Conservation (phyloP, 78 protist species). For the Isochrysis galbana region DNA sequence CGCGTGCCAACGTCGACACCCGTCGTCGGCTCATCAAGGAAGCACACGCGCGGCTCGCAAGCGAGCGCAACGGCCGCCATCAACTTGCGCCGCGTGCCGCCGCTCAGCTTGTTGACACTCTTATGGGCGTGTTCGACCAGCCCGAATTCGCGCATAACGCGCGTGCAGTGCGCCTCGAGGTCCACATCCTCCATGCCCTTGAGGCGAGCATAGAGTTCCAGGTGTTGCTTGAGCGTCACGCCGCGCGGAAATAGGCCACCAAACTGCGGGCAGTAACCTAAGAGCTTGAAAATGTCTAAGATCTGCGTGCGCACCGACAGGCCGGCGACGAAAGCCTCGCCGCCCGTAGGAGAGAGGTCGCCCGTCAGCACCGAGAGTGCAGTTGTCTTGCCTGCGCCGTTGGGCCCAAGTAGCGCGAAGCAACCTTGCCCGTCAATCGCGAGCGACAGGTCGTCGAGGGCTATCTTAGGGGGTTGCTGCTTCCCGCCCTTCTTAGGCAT, state of each 20-base stretch:
- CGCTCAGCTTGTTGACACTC: constrained; percentile 21
- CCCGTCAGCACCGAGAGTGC: constrained; percentile 47
- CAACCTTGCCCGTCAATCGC: constrained; percentile 62
- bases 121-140: constrained; percentile 52
- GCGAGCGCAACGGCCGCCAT: constrained; percentile 1
- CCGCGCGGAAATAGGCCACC: constrained; percentile 70
- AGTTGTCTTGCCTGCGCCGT: constrained; percentile 92
- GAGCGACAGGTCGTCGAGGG: constrained; percentile 61
- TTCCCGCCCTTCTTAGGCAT: neutral
- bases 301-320: neutral
- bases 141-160: constrained; percentile 21
- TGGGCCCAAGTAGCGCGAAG: constrained; percentile 81
- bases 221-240: constrained; percentile 71
- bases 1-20: constrained; percentile 46
- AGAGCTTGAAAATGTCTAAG: neutral
- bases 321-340: constrained; percentile 65
- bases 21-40: constrained; percentile 68
- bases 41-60: constrained; percentile 4
- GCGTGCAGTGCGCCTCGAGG: constrained; percentile 8
- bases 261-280: constrained; percentile 88
- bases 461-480: constrained; percentile 23
- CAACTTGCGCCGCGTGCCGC: constrained; percentile 24
- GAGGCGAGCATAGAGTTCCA: constrained; percentile 69
- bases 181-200: constrained; percentile 50
- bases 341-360: neutral